Conservation (phyloP, 2,329 filamentous ascomycete species). For the Chaetomiaceae sp. region DNA sequence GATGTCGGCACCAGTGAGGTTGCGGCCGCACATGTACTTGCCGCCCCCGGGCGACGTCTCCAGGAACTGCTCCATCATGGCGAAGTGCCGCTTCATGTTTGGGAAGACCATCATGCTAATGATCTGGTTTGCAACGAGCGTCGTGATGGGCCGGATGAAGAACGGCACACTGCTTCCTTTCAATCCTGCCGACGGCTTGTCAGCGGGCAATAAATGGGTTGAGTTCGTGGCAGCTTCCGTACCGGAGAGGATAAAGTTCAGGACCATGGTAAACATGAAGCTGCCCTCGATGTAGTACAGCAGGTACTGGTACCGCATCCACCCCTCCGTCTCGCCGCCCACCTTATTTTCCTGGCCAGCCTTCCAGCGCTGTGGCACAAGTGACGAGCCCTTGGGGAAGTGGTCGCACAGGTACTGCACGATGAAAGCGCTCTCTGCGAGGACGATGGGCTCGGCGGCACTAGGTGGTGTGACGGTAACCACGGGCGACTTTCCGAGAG, state of each 20-base stretch:
- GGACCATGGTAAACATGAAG: conserved; percentile 67
- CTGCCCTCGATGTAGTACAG: conserved; percentile 77
- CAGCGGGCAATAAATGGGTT: not conserved
- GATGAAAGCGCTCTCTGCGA: conserved; percentile 81
- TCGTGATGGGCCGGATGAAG: conserved; percentile 49
- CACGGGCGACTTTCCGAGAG: conserved; percentile 81
- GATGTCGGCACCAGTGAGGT: conserved; percentile 50
- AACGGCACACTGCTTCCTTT: conserved; percentile 47
- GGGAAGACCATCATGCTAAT: conserved; percentile 42
- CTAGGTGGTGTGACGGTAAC: conserved; percentile 56
- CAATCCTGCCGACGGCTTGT: conserved; percentile 33
- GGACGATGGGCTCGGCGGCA: conserved; percentile 46
- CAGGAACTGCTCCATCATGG: conserved; percentile 48
- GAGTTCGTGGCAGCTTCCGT: conserved; percentile 19
- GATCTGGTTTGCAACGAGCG: conserved; percentile 41
- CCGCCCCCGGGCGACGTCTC: conserved; percentile 37
- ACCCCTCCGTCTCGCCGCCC: conserved; percentile 58
- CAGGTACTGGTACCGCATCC: conserved; percentile 55
- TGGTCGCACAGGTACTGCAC: conserved; percentile 76
- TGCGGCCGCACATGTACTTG: conserved; percentile 46
- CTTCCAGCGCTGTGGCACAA: conserved; percentile 52
- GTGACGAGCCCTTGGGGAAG: conserved; percentile 41
- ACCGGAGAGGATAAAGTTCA: conserved; percentile 57
- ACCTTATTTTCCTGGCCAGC: conserved; percentile 54
- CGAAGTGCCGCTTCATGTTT: conserved; percentile 45